These are phyloP conservation scores for Fusarium buxicola DNA, from an alignment of 2,329 filamentous ascomycete species.

Conservation along the genomic window DNA sequence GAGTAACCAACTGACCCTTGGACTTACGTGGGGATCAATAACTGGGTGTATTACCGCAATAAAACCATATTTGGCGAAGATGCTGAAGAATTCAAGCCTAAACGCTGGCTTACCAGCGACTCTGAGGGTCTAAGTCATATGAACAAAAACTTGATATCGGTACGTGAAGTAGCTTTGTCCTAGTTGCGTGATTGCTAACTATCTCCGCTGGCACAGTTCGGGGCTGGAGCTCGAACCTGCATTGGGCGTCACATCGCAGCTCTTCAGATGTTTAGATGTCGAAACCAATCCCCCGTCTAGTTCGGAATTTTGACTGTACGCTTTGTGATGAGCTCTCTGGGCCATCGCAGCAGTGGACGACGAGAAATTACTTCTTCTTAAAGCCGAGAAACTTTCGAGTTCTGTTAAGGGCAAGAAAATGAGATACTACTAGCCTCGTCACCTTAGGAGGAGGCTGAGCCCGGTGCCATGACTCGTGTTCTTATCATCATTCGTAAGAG, in stretches of 20 bases:
- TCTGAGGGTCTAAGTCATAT: neutral
- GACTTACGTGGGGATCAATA: conserved; percentile 6
- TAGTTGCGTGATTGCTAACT: rapidly evolving
- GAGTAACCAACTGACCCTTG: neutral
- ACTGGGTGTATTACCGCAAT: conserved; percentile 8
- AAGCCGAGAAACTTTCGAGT: conserved; percentile 5
- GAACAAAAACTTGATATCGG: conserved; percentile 9
- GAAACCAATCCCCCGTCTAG: neutral
- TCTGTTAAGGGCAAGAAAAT: neutral
- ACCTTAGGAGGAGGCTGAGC: too few relatives aligned
- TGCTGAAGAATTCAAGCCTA: neutral
- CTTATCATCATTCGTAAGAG: too few relatives aligned
- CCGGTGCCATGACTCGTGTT: too few relatives aligned
- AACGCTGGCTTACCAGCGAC: conserved; percentile 6
- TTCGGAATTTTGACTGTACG: neutral
- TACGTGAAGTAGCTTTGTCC: neutral
- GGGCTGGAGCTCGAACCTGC: conserved; percentile 5
- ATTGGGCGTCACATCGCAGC: conserved; percentile 7
- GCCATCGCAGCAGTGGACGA: neutral
- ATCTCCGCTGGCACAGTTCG: neutral
- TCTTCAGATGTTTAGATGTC: conserved; percentile 15
- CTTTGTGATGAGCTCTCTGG: neutral
- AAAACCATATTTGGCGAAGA: neutral
- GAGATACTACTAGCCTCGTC: too few relatives aligned
- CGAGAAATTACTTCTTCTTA: conserved; percentile 7